These are phyloP conservation scores for Colletotrichum horii DNA, from an alignment of 2,329 filamentous ascomycete species.

Conservation along the genomic window DNA sequence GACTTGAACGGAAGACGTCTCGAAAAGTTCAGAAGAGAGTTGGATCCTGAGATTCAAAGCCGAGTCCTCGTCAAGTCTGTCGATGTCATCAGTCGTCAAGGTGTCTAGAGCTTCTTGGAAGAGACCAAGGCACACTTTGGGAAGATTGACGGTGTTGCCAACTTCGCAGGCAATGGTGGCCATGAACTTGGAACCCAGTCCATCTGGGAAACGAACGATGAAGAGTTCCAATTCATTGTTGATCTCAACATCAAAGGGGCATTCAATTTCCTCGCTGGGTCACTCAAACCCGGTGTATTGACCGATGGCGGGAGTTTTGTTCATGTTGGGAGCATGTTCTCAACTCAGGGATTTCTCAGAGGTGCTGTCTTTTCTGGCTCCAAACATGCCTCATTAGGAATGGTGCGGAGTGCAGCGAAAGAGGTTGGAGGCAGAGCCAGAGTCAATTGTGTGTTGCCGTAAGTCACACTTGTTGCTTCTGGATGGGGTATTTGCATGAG, in stretches of 20 bases:
- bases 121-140: neutral
- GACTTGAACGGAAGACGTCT: neutral
- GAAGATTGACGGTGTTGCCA: neutral
- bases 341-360: conserved; percentile 3
- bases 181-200: conserved; percentile 2
- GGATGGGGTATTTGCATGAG: neutral
- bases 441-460: conserved; percentile 12
- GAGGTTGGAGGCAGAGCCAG: conserved; percentile 8
- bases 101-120: neutral
- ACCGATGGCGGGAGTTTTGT: conserved; percentile 6
- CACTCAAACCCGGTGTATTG: neutral
- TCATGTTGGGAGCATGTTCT: conserved; percentile 12
- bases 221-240: conserved; percentile 6
- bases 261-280: conserved; percentile 6
- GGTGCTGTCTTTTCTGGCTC: conserved; percentile 10
- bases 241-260: conserved; percentile 7
- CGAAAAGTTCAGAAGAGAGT: neutral
- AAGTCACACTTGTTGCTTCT: neutral
- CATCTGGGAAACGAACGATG: neutral
- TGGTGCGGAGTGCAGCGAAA: conserved; percentile 8
- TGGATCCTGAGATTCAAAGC: neutral
- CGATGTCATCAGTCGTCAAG: neutral
- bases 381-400: conserved; percentile 1
- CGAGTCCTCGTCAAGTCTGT: neutral
- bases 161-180: conserved; percentile 13